These are phyloP conservation scores for Verticillium nubilum DNA, from an alignment of 2,329 filamentous ascomycete genomes.

Conservation along the genomic window DNA sequence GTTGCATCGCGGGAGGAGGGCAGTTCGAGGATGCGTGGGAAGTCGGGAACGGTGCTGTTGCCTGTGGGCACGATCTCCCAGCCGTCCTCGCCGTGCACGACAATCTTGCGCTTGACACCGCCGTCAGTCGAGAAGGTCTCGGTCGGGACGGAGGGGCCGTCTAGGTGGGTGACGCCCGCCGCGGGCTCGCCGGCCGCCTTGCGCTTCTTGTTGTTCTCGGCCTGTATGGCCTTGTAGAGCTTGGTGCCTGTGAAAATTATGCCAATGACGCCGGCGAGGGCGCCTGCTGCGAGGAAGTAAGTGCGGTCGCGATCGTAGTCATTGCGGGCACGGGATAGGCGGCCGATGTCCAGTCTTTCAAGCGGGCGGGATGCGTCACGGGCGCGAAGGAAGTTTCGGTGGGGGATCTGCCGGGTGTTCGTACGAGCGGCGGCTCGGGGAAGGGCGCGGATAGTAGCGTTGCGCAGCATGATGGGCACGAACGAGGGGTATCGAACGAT, in stretches of 20 bases:
- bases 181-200: constrained; percentile 17
- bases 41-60: constrained; percentile 71
- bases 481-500: not conserved
- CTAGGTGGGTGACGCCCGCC: constrained; percentile 22
- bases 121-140: constrained; percentile 43
- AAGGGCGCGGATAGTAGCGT: constrained; percentile 14
- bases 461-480: not conserved
- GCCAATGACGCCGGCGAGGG: constrained; percentile 42
- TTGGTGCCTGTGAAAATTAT: constrained; percentile 48
- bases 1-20: constrained; percentile 22
- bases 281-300: constrained; percentile 46
- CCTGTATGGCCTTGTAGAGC: constrained; percentile 36
- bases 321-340: constrained; percentile 37
- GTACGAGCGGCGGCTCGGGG: constrained; percentile 11
- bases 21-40: constrained; percentile 67
- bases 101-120: constrained; percentile 48
- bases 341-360: constrained; percentile 45
- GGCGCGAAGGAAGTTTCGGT: constrained; percentile 28
- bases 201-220: constrained; percentile 24
- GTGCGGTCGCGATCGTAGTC: constrained; percentile 46
- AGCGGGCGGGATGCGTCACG: constrained; percentile 26
- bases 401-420: constrained; percentile 8
- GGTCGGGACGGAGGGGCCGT: constrained; percentile 34
- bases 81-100: constrained; percentile 63
- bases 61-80: constrained; percentile 75